Evolutionary conservation across 495 filamentous ascomycete genomes (phyloP).

Genomic region (Penicillium fimorum): DNA sequence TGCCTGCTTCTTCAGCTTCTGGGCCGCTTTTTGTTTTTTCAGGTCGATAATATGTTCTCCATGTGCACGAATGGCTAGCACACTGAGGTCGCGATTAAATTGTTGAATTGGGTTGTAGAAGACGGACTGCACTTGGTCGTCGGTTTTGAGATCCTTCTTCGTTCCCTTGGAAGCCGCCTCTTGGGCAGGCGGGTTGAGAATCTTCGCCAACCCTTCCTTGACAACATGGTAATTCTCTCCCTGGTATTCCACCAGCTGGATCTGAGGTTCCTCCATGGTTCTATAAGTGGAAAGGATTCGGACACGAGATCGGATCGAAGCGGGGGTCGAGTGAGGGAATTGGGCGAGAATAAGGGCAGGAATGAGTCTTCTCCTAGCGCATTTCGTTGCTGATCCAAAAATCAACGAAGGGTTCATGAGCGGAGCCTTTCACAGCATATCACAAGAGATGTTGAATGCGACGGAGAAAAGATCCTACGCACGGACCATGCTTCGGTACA

Average conservation of each 20-base stretch:
- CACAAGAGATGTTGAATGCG: conserved; percentile 10
- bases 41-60: conserved; percentile 62
- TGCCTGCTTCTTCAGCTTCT: conserved; percentile 39
- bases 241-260: conserved; percentile 33
- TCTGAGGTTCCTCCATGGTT: conserved; percentile 22
- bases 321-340: background rate
- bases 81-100: conserved; percentile 94
- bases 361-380: conserved; percentile 8
- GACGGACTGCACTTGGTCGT: conserved; percentile 67
- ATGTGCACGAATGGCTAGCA: conserved; percentile 83
- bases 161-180: conserved; percentile 44
- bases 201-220: conserved; percentile 66
- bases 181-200: conserved; percentile 56
- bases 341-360: background rate
- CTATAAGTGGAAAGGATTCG: conserved; percentile 2
- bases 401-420: conserved; percentile 18
- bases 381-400: conserved; percentile 12
- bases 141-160: conserved; percentile 42
- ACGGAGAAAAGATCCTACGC: conserved; percentile 23
- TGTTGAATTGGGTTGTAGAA: conserved; percentile 99
- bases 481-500: conserved; percentile 19
- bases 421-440: conserved; percentile 1
- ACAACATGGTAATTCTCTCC: conserved; percentile 60
- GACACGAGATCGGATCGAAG: conserved; percentile 6
- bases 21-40: conserved; percentile 36